Evolutionary conservation across 2,329 filamentous ascomycete genomes (phyloP).

Genomic region (Myotisia sp.): DNA sequence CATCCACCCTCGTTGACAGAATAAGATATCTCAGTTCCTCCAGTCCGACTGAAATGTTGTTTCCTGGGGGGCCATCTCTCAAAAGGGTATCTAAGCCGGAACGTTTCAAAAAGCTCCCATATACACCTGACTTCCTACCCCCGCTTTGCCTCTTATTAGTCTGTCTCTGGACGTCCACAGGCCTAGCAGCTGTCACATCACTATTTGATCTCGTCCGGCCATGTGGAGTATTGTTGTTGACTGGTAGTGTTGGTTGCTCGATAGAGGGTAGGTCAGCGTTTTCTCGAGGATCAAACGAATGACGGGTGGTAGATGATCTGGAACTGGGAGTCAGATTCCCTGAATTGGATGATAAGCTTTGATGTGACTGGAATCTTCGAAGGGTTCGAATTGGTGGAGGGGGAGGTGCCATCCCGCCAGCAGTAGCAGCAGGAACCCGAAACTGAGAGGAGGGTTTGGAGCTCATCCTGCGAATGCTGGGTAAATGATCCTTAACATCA

Average conservation of each 20-base stretch:
- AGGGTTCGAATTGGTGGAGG: slow-evolving; percentile 53
- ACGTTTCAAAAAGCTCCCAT: slow-evolving; percentile 32
- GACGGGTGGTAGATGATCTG: slow-evolving; percentile 38
- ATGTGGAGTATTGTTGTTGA: slow-evolving; percentile 14
- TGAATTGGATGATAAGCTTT: slow-evolving; percentile 43
- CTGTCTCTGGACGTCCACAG: slow-evolving; percentile 14
- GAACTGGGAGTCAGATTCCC: slow-evolving; percentile 42
- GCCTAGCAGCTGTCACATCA: slow-evolving; percentile 39
- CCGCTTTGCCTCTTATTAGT: slow-evolving; percentile 14
- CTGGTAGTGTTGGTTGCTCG: slow-evolving; percentile 16
- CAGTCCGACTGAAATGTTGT: slow-evolving; percentile 39
- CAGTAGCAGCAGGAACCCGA: slow-evolving; percentile 1
- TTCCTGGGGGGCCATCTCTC: slow-evolving; percentile 62
- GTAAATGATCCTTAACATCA: no score
- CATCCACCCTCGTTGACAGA: slow-evolving; percentile 36
- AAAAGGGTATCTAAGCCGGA: slow-evolving; percentile 57
- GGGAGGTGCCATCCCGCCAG: slow-evolving; percentile 22
- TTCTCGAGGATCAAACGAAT: slow-evolving; percentile 14
- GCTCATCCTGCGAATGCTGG: no score
- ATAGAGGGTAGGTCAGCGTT: slow-evolving; percentile 6
- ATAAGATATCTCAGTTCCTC: slow-evolving; percentile 36
- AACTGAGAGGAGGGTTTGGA: slow-evolving; percentile 9
- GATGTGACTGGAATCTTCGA: slow-evolving; percentile 62
- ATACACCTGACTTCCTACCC: slow-evolving; percentile 30
- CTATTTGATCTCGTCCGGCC: slow-evolving; percentile 57